Base-by-base conservation (phyloP, 352 stramenopile genomes). In the Thraustochytrium sp. region DNA sequence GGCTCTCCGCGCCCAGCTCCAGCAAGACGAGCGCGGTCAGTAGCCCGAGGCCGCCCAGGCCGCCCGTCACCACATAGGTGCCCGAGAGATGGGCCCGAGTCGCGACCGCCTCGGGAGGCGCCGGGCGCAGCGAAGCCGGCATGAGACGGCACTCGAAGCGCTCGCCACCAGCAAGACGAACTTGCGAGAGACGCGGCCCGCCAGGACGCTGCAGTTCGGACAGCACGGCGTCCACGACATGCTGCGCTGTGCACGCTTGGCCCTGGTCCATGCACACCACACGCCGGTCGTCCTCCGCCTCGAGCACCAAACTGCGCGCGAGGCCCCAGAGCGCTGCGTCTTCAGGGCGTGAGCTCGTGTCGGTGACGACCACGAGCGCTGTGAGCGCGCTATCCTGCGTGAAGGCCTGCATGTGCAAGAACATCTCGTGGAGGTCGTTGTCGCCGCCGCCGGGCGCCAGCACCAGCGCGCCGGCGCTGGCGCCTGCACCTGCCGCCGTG, bases 21-120 rank as follows among this genome's bases (percentile, higher is more conserved):
- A 80, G 68, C 26, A 80, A 51, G 3, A 26, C 16, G 11, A 23
- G 3, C 3, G 68, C 68, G 9, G 68, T 64, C 13, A 80, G 51
- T 11, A 80, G 49, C 11, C 68, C 68, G 13, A 80, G 53, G 5
- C 68, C 68, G 18, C 68, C 68, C 5, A 80, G 68, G 8, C 68
- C 68, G 23, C 68, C 68, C 9, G 68, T 80, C 3, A 80, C 34
- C 38, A 80, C 31, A 64, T 63, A 80, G 8, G 68, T 80, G 16
- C 68, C 68, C 8, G 11, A 11, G 4, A 72, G 40, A 18, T 72
- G 9, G 18, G 37, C 23, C 42, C 42, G 42, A 49, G 42, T 16
- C 42, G 5, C 42, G 42, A 49, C 5, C 48, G 62, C 16, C 38
- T 1, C 21, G 8, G 1, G 13, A 2, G 13, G 40, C 26, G 40